Base-by-base conservation (phyloP, 331 rosid species). In the Arachis monticola region DNA sequence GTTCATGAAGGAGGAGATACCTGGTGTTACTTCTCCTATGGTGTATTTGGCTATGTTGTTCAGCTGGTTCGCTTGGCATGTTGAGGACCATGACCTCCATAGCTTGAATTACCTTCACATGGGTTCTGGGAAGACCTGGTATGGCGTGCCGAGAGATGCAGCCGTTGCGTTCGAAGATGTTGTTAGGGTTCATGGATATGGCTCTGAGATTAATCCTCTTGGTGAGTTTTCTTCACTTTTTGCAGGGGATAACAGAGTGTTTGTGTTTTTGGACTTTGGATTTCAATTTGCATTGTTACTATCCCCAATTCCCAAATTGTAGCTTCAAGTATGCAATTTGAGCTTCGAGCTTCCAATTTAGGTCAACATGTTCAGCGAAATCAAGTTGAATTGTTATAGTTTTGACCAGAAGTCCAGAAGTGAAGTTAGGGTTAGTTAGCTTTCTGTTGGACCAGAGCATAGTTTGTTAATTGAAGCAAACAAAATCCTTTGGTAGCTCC, bases 31-130 rank as follows among this genome's bases (percentile, higher is more conserved):
- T 2, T 91, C 96, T 0, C 98, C 98, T 0, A 94, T 94, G 98
- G 88, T 91, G 45, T 94, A 94, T 44, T 83, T 94, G 8, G 98
- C 97, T 8, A 94, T 94, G 98, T 65, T 94, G 79, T 94, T 94
- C 77, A 94, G 98, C 72, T 94, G 97, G 98, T 94, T 94, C 64
- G 98, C 98, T 58, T 94, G 97, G 98, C 98, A 94, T 59, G 97
- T 90, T 6, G 97, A 94, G 88, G 98, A 94, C 67, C 98, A 94
- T 73, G 98, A 94, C 86, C 71, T 94, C 83, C 98, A 94, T 53
- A 94, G 98, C 80, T 81, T 94, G 81, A 94, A 91, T 81, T 94
- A 88, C 74, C 78, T 91, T 79, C 97, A 94, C 51, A 84, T 86
- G 90, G 98, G 98, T 38, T 93, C 97, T 0, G 91, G 93, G 9